Conservation (phyloP, 345 rosid genomes). For the Eucalyptus fibrosa region DNA sequence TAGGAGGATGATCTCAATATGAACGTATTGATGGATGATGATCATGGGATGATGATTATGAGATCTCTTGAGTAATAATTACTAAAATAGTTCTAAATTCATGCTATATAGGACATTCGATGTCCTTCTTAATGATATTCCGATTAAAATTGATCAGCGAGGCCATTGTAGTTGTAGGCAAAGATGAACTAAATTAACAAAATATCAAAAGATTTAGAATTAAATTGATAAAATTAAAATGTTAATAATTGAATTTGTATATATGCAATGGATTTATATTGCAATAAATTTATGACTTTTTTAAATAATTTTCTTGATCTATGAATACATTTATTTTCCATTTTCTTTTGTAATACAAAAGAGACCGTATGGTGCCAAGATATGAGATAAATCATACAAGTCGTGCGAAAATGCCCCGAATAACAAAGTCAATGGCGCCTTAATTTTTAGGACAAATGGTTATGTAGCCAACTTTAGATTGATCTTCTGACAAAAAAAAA, state of each 20-base stretch:
- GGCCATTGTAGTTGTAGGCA: too few species aligned
- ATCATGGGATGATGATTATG: neutral
- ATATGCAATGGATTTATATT: accelerated
- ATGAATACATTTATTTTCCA: neutral
- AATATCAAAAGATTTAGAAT: too few species aligned
- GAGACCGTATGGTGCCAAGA: neutral
- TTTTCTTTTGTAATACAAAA: neutral
- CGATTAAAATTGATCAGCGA: accelerated
- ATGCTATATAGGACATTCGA: too few species aligned
- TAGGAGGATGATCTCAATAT: neutral
- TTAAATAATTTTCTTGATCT: too few species aligned
- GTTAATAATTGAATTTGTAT: neutral
- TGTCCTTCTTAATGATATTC: accelerated
- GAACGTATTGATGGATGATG: neutral
- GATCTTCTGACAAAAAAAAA: neutral
- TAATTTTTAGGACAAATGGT: neutral
- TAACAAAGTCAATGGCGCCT: neutral
- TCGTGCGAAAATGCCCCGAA: neutral
- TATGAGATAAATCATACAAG: neutral
- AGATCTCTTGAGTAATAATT: neutral
- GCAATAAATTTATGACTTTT: too few species aligned
- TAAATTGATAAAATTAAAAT: accelerated
- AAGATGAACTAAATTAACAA: too few species aligned
- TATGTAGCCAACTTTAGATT: neutral
- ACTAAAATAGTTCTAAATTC: neutral